A percentile compares a stretch with the other conserved stretches of the same genome.
Conservation (phyloP, 1,284 basidiomycete species). For the Phaffia rhodozyma region DNA sequence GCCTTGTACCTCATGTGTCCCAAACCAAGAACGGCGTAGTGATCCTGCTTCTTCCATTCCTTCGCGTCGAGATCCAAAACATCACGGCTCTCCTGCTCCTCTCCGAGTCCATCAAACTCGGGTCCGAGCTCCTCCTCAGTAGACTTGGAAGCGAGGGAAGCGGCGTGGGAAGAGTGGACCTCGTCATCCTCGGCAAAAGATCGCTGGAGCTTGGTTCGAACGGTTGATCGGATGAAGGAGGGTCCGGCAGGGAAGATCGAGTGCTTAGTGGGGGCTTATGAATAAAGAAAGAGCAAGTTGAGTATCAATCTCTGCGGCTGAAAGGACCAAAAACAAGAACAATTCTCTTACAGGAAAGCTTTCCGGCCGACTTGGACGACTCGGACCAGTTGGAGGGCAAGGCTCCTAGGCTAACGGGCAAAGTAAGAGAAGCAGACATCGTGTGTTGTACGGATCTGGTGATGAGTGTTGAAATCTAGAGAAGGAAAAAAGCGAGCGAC, state of each 20-base stretch:
- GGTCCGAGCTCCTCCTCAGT: slow-evolving; percentile 49
- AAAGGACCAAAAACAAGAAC: not conserved
- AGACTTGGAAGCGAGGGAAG: slow-evolving; percentile 47
- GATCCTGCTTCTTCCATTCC: slow-evolving; percentile 99
- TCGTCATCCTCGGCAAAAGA: slow-evolving; percentile 71
- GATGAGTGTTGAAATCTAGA: not conserved
- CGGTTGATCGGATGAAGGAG: slow-evolving; percentile 68
- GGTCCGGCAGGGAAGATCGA: slow-evolving; percentile 66
- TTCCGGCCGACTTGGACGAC: slow-evolving; percentile 28
- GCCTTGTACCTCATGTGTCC: slow-evolving; percentile 82
- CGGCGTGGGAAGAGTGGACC: slow-evolving; percentile 33
- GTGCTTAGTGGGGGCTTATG: slow-evolving; percentile 32
- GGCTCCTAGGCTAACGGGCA: slow-evolving; percentile 33
- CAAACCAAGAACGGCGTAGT: slow-evolving; percentile 46
- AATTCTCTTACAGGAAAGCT: slow-evolving; percentile 25
- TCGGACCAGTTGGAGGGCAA: slow-evolving; percentile 32
- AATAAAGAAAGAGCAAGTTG: not conserved
- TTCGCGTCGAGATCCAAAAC: slow-evolving; percentile 76
- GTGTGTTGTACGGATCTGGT: not conserved
- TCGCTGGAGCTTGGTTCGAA: slow-evolving; percentile 57
- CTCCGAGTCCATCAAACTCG: slow-evolving; percentile 84
- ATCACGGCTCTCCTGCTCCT: slow-evolving; percentile 70
- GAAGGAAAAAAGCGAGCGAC: no score
- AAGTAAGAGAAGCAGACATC: slow-evolving; percentile 34
- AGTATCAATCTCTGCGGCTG: slow-evolving; percentile 6